These are phyloP conservation scores for Hericium rajendrae DNA, from an alignment of 768 basidiomycete genomes.

Conservation along the genomic window DNA sequence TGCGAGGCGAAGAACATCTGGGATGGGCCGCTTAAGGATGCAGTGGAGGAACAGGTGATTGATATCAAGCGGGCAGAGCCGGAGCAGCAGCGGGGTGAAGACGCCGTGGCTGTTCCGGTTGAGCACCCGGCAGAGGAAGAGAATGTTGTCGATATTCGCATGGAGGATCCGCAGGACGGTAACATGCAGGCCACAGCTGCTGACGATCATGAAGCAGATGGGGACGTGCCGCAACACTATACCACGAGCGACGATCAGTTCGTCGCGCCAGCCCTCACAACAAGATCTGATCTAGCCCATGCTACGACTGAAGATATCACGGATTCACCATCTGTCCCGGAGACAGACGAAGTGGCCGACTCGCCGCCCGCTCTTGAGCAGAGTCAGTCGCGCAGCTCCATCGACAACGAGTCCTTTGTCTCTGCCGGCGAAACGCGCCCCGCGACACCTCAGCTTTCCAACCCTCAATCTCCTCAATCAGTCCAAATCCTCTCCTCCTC, in stretches of 20 bases:
- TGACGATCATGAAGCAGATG: background rate
- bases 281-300: background rate
- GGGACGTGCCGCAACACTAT: background rate
- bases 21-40: conserved; percentile 25
- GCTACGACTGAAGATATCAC: background rate
- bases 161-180: conserved; percentile 1
- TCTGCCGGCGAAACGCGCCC: conserved; percentile 10
- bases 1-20: conserved; percentile 68
- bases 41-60: conserved; percentile 6
- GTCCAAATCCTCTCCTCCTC: conserved; percentile 9
- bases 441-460: conserved; percentile 9
- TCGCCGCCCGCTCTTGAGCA: background rate
- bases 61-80: background rate
- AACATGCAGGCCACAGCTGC: background rate
- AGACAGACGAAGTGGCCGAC: background rate
- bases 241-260: background rate
- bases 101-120: no score
- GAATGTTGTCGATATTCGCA: background rate
- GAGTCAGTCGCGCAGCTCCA: background rate
- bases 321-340: background rate
- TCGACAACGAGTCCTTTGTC: conserved; percentile 6
- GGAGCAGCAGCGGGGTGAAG: no score
- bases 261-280: background rate
- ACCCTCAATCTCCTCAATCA: conserved; percentile 9
- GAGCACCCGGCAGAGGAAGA: background rate